Conservation (phyloP, 345 rosid species). For the Citrus unshiu region DNA sequence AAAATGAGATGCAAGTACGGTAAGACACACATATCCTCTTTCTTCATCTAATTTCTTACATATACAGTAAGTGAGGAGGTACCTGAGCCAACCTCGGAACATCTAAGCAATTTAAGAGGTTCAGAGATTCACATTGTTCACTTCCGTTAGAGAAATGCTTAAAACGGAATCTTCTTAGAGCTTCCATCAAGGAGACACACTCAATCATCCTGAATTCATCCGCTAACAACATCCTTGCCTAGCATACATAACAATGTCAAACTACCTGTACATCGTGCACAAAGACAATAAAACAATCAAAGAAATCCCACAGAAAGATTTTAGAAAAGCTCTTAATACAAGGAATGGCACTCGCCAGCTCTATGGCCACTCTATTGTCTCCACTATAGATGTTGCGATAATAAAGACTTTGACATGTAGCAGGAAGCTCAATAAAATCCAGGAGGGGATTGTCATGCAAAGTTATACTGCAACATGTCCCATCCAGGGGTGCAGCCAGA, state of each 20-base stretch:
- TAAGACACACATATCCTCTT: neutral
- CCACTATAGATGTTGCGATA: conserved; percentile 87
- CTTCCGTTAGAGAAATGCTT: neutral
- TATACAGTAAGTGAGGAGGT: neutral
- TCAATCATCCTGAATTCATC: neutral
- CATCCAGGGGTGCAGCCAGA: no score
- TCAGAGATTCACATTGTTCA: neutral
- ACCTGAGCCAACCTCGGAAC: neutral
- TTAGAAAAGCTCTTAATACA: neutral
- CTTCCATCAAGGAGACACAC: neutral
- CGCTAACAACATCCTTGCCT: neutral
- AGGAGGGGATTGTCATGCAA: conserved; percentile 86
- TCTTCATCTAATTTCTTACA: neutral
- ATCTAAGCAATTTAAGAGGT: neutral
- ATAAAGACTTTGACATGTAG: conserved; percentile 83
- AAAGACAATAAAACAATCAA: neutral
- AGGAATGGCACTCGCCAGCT: conserved; percentile 52
- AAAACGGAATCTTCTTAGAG: neutral
- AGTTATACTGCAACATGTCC: conserved; percentile 53
- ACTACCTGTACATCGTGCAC: neutral
- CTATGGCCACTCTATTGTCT: conserved; percentile 82
- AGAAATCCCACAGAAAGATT: neutral
- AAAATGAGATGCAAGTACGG: no score
- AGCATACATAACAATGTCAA: neutral
- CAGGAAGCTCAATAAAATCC: conserved; percentile 92